These are phyloP conservation scores for Rutstroemia sp. DNA, from an alignment of 2,329 filamentous ascomycete species.

Conservation along the genomic window DNA sequence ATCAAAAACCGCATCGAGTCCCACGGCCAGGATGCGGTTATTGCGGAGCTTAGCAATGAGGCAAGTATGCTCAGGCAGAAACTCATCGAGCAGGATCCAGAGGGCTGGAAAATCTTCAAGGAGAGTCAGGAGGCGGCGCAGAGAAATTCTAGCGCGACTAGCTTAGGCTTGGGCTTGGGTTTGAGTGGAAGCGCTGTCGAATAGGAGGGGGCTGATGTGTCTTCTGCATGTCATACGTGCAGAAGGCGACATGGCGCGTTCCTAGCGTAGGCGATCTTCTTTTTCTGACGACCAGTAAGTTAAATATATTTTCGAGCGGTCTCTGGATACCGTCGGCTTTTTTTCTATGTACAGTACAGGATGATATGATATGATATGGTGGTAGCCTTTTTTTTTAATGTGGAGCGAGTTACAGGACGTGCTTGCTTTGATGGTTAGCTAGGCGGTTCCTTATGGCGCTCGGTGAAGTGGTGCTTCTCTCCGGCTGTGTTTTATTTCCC, in stretches of 20 bases:
- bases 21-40: slow-evolving; percentile 45
- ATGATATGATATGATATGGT: no score
- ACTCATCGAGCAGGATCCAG: slow-evolving; percentile 54
- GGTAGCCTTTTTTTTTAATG: no score
- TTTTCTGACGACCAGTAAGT: no score
- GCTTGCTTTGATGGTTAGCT: no score
- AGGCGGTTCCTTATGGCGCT: no score
- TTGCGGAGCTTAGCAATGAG: slow-evolving; percentile 49
- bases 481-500: no score
- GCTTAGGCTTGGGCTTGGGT: slow-evolving; percentile 10
- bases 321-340: neutral
- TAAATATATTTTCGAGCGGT: no score
- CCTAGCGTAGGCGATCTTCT: neutral
- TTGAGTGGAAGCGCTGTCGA: slow-evolving; percentile 20
- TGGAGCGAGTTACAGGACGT: no score
- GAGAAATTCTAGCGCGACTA: slow-evolving; percentile 18
- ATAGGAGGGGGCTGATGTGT: neutral
- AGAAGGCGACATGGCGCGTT: neutral
- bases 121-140: slow-evolving; percentile 44
- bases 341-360: no score
- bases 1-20: slow-evolving; percentile 45
- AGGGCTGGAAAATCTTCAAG: slow-evolving; percentile 56
- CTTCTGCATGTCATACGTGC: neutral
- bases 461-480: no score
- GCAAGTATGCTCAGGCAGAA: slow-evolving; percentile 34